Evolutionary conservation across 2,329 filamentous ascomycete genomes (phyloP).

Genomic region (Fusarium citri): DNA sequence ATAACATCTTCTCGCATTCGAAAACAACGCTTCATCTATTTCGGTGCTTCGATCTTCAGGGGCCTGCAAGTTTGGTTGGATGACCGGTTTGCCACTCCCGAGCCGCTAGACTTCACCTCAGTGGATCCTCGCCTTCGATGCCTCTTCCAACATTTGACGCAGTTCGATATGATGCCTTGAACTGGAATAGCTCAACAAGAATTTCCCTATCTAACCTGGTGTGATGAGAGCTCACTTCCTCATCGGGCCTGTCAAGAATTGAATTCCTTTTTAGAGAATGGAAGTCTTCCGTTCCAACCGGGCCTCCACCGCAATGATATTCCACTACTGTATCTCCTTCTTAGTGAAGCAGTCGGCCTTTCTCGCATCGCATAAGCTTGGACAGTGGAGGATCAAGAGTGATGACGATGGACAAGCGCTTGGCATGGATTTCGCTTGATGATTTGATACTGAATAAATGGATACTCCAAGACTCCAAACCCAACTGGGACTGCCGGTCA

Average conservation of each 20-base stretch:
- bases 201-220: background rate
- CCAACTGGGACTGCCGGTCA: slow-evolving; percentile 24
- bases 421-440: slow-evolving; percentile 15
- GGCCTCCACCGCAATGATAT: too few relatives aligned
- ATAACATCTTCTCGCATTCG: too few relatives aligned
- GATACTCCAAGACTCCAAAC: slow-evolving; percentile 7
- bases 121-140: slow-evolving; percentile 4
- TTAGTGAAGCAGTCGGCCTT: background rate
- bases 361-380: background rate
- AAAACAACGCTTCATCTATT: background rate
- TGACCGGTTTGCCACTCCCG: slow-evolving; percentile 33
- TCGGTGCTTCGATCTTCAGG: slow-evolving; percentile 30
- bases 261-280: background rate
- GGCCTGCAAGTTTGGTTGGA: slow-evolving; percentile 3
- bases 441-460: background rate
- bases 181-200: background rate
- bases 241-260: background rate
- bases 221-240: background rate
- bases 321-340: background rate
- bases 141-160: background rate
- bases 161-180: background rate
- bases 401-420: slow-evolving; percentile 29
- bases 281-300: background rate
- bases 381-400: background rate
- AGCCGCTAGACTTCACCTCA: slow-evolving; percentile 15